Evolutionary conservation across 2,329 filamentous ascomycete genomes (phyloP), one percentile per base, ranked within the genome.

Genomic region (Cladophialophora chaetospira): DNA sequence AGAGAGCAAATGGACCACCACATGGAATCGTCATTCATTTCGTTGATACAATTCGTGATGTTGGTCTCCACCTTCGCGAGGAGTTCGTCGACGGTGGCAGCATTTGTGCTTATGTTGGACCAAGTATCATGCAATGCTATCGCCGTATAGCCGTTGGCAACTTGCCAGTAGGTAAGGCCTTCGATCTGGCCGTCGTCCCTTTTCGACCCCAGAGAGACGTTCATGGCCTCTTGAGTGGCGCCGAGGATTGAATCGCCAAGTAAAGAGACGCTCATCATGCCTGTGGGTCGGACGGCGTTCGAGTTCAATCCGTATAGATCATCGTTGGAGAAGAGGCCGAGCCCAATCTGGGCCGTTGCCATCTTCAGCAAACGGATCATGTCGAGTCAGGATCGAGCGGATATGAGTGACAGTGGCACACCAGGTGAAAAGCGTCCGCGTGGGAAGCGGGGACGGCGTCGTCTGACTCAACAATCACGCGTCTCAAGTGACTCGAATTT

Each of bases 1-100:
- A 63, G n/a, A 5, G 51, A 25, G 23, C 54, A 54, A 11, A 63
- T 58, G 10, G 52, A 48, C 61, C 61, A 63, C 61, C 61, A 63
- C 57, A 61, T 58, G 33, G 50, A 56, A 40, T 63, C 61, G 44
- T 63, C 61, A 35, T 63, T 63, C 50, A 53, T 53, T 15, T 61
- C 58, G 45, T 63, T 57, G 53, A 63, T 58, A 23, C 57, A 63
- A 15, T 60, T 44, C 11, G 23, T 31, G n/a, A 48, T 40, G n/a
- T 42, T 48, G 13, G 36, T 33, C 25, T 55, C 52, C n/a, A 63
- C 56, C 10, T 47, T 53, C n/a, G 33, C 15, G 25, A 61, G 29
- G 11, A 58, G 53, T 11, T 55, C 49, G 28, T 59, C 46, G 17
- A 63, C 23, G 15, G 44, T 26, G 13, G 23, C 49, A 31, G 23